Evolutionary conservation across 371 early-diverging fungal genomes (phyloP).

Genomic region (Fennellomyces sp.): DNA sequence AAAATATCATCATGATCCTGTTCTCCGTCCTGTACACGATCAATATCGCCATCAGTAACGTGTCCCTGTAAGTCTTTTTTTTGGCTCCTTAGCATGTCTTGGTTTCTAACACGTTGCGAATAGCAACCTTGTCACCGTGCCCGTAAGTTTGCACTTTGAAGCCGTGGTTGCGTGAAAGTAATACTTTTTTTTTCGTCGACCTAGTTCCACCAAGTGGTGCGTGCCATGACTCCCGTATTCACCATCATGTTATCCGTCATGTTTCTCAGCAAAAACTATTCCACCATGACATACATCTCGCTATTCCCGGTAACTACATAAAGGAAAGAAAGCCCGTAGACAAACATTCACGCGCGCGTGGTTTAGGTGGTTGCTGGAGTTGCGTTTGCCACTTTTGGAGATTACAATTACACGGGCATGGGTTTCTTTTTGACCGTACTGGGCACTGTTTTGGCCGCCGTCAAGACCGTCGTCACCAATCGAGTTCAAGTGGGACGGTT

Average conservation of each 20-base stretch:
- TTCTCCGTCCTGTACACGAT: conserved; percentile 89
- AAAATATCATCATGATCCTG: conserved; percentile 70
- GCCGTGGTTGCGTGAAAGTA: background rate
- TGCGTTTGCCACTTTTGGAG: conserved; percentile 82
- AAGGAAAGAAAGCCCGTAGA: background rate
- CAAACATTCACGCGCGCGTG: background rate
- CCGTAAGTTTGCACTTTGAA: conserved; percentile 28
- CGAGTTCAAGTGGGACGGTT: conserved; percentile 79
- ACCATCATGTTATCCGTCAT: conserved; percentile 70
- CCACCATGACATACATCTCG: conserved; percentile 62
- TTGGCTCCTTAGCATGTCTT: background rate
- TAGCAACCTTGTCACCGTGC: conserved; percentile 51
- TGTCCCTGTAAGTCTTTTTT: conserved; percentile 71
- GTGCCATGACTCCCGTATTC: conserved; percentile 86
- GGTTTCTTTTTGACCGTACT: conserved; percentile 83
- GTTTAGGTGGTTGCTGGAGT: conserved; percentile 77
- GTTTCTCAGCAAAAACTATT: conserved; percentile 62
- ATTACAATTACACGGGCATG: conserved; percentile 74
- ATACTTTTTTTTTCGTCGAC: background rate
- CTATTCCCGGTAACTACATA: conserved; percentile 54
- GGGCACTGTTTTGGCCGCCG: conserved; percentile 81
- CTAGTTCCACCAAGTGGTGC: conserved; percentile 87
- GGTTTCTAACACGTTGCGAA: background rate
- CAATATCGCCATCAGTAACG: conserved; percentile 88
- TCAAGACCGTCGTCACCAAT: conserved; percentile 88